These are phyloP conservation scores for Aspergillus hiratsukae DNA, from an alignment of 2,329 filamentous ascomycete species.

Conservation along the genomic window DNA sequence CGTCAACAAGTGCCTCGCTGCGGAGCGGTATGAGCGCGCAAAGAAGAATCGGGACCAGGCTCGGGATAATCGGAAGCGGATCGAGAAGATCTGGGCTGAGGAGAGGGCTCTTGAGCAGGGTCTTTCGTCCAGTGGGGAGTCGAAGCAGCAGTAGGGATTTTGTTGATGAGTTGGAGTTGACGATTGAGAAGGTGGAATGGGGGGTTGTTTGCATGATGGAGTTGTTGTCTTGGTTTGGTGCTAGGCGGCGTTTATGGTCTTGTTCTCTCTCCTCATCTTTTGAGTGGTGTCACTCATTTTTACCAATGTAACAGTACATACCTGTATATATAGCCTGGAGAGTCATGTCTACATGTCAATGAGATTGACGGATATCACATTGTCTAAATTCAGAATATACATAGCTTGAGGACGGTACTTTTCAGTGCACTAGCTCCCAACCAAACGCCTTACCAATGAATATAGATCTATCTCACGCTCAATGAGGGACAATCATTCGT, in stretches of 20 bases:
- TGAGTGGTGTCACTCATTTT: not conserved
- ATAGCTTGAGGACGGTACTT: conserved; percentile 11
- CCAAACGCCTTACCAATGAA: conserved; percentile 29
- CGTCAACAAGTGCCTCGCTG: conserved; percentile 79
- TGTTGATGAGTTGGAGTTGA: not conserved
- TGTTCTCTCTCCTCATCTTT: conserved; percentile 4
- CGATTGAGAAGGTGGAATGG: not conserved
- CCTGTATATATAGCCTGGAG: not conserved
- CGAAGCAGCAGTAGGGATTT: not conserved
- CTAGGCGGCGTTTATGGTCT: conserved; percentile 5
- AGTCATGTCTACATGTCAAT: not conserved
- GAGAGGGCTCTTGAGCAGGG: conserved; percentile 27
- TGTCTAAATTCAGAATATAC: not conserved
- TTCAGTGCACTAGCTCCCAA: conserved; percentile 16
- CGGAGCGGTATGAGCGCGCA: conserved; percentile 73
- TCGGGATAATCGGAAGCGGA: conserved; percentile 64
- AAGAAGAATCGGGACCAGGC: conserved; percentile 68
- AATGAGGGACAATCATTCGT: conserved; percentile 1
- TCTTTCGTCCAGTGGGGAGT: not conserved
- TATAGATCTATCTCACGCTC: not conserved
- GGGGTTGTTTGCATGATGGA: not conserved
- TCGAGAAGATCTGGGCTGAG: conserved; percentile 75
- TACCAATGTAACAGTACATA: not conserved
- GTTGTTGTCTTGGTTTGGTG: conserved; percentile 10
- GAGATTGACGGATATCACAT: not conserved